These are phyloP conservation scores for Leucosporidium creatinivorum DNA, from an alignment of 768 basidiomycete species.

Conservation along the genomic window DNA sequence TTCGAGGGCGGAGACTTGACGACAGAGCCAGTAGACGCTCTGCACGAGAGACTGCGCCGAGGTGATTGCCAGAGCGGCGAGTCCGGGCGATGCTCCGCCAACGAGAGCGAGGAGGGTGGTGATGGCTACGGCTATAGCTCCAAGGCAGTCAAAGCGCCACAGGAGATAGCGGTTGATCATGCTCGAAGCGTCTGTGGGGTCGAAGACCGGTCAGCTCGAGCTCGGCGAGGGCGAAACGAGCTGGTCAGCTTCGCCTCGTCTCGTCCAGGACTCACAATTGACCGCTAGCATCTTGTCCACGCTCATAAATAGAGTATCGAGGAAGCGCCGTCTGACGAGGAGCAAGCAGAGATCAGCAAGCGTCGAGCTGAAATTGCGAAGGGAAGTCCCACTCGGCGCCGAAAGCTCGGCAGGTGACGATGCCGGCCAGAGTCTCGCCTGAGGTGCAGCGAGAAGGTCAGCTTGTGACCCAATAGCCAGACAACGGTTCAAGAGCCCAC, in stretches of 20 bases:
- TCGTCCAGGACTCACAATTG: not conserved
- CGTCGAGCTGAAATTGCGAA: no score
- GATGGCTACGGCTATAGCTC: constrained; percentile 61
- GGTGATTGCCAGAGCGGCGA: constrained; percentile 63
- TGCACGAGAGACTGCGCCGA: constrained; percentile 49
- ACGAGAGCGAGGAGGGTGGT: constrained; percentile 63
- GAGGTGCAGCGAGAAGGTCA: no score
- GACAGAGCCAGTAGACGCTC: constrained; percentile 8
- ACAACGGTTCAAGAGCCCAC: constrained; percentile 33
- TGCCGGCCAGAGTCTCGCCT: constrained; percentile 42
- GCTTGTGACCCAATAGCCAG: no score
- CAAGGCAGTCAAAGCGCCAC: constrained; percentile 45
- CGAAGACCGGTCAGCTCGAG: constrained; percentile 44
- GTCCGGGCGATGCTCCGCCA: constrained; percentile 54
- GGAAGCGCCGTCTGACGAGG: constrained; percentile 52
- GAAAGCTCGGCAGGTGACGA: constrained; percentile 43
- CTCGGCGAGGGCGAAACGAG: constrained; percentile 49
- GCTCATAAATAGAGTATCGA: constrained; percentile 61
- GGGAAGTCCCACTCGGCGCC: constrained; percentile 38
- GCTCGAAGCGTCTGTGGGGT: no score
- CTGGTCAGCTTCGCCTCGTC: not conserved
- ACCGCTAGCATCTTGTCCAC: constrained; percentile 60
- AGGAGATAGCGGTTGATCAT: constrained; percentile 24
- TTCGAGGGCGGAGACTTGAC: not conserved
- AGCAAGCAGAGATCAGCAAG: not conserved